These are phyloP conservation scores for Blastobotrys persicus DNA, from an alignment of 1,139 yeast genomes.

Conservation along the genomic window DNA sequence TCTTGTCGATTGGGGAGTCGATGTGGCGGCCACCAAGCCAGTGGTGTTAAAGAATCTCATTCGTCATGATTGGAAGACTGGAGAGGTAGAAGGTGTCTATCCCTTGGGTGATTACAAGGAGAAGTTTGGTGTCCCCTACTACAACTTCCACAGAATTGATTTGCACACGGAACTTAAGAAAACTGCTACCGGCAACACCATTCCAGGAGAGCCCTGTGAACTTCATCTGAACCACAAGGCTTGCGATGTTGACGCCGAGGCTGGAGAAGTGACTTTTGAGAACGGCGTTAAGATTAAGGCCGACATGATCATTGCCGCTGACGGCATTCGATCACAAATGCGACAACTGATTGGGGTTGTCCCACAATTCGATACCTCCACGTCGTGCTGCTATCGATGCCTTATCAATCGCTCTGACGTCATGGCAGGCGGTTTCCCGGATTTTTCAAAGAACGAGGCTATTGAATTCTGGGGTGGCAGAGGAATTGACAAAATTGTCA, in stretches of 20 bases:
- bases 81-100: constrained; percentile 16
- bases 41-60: constrained; percentile 31
- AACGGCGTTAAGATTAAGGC: constrained; percentile 31
- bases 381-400: constrained; percentile 11
- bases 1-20: constrained; percentile 33
- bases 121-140: constrained; percentile 24
- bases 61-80: constrained; percentile 19
- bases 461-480: constrained; percentile 17
- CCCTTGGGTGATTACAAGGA: constrained; percentile 18
- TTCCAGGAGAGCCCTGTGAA: constrained; percentile 10
- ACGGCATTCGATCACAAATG: constrained; percentile 30
- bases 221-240: constrained; percentile 9
- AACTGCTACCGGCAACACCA: constrained; percentile 8
- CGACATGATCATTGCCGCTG: constrained; percentile 41
- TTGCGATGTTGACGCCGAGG: constrained; percentile 18
- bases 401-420: constrained; percentile 10
- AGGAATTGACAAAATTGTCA: constrained; percentile 23
- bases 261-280: constrained; percentile 34
- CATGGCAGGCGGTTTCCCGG: constrained; percentile 4
- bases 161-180: constrained; percentile 33
- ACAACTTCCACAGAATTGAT: constrained; percentile 39
- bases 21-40: constrained; percentile 30
- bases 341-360: not conserved
- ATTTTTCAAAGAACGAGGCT: constrained; percentile 10
- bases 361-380: constrained; percentile 14